Evolutionary conservation across 805 yeast species (phyloP), one percentile per base, ranked within the genome.

Genomic region (Wickerhamomyces kurtzmanii): DNA sequence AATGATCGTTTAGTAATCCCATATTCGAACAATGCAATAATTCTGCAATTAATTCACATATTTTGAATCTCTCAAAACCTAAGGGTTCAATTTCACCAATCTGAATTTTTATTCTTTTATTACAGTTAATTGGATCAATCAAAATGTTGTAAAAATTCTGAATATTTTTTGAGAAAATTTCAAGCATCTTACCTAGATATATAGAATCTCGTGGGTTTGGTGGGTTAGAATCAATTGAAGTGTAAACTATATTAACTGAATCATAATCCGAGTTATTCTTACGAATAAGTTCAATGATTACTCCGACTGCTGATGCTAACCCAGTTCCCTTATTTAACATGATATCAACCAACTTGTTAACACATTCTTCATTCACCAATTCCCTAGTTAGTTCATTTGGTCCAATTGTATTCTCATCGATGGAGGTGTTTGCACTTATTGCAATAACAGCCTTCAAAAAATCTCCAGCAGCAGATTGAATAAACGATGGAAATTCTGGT

Each of bases 241-340:
- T 73, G 47, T 75, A 74, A 27, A 81, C 53, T 20, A 91, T 78
- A 39, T 91, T 84, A 22, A 82, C 75, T 20, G 75, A 66, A 51
- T 91, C 98, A 55, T 89, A 91, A 53, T 91, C 98, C 1, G 96
- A 84, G 49, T 91, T 91, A 49, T 91, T 91, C 47, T 91, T 91
- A 43, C 98, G 69, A 34, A 91, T 91, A 23, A 91, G 68, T 52
- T 91, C 98, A 37, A 91, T 89, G 10, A 91, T 74, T 13, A 91
- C 82, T 5, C 96, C 87, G 8, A 91, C 96, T 28, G 93, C 87
- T 32, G 85, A 84, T 21, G 87, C 79, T 29, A 91, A 62, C 0
- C 96, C 95, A 29, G 78, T 73, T 15, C 94, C 93, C 39, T 62
- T 49, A 6, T 43, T 31, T 31, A 85, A 62, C 65, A 91, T 87